phyloP scores from a whole-genome alignment of 2,329 filamentous ascomycete genomes.

The Aspergillus glaucus region DNA sequence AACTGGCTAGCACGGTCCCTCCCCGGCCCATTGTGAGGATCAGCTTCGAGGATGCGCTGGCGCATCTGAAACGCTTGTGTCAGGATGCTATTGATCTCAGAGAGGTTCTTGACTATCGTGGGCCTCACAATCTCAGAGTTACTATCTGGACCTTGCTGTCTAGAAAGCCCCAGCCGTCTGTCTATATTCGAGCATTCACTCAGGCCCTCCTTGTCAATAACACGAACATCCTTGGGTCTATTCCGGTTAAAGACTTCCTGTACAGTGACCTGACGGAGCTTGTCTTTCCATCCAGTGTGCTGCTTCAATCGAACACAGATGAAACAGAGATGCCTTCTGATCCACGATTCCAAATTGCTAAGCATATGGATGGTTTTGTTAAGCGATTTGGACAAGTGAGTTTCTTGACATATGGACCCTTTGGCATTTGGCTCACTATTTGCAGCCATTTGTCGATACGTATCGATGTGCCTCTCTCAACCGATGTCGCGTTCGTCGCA shows the following conservation, averaged over 20 bases:
- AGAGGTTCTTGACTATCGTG: slow-evolving; percentile 60
- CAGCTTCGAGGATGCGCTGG: slow-evolving; percentile 64
- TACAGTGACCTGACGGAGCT: slow-evolving; percentile 75
- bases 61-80: slow-evolving; percentile 64
- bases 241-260: slow-evolving; percentile 67
- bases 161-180: slow-evolving; percentile 72
- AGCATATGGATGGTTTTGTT: slow-evolving; percentile 65
- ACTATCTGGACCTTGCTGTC: slow-evolving; percentile 70
- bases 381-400: slow-evolving; percentile 46
- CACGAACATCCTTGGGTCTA: slow-evolving; percentile 60
- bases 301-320: slow-evolving; percentile 70
- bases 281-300: slow-evolving; percentile 62
- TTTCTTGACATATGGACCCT: background rate
- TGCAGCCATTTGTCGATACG: slow-evolving; percentile 73
- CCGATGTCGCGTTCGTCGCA: slow-evolving; percentile 78
- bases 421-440: slow-evolving; percentile 18
- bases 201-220: slow-evolving; percentile 70
- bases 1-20: slow-evolving; percentile 86
- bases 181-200: slow-evolving; percentile 75
- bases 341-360: slow-evolving; percentile 64
- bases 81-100: slow-evolving; percentile 65
- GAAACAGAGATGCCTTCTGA: slow-evolving; percentile 68
- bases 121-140: slow-evolving; percentile 64
- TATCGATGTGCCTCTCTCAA: slow-evolving; percentile 85
- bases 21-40: slow-evolving; percentile 81